Evolutionary conservation across 805 yeast genomes (phyloP).

Genomic region (Lipomyces oligophaga): DNA sequence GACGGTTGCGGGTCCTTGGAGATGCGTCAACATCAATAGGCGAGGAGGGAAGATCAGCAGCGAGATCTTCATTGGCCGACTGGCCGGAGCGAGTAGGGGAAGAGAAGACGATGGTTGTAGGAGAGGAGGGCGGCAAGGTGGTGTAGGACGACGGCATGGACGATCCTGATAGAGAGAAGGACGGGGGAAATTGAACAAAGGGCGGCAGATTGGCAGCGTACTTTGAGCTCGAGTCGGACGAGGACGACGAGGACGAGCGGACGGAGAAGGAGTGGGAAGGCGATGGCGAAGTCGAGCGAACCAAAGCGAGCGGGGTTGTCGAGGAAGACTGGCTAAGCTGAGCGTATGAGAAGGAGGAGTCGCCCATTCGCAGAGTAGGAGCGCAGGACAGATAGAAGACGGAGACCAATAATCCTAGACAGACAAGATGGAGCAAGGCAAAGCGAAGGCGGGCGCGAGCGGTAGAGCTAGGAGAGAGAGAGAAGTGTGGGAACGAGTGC

Average conservation of each 20-base stretch:
- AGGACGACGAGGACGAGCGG: not conserved
- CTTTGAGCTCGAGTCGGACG: too few relatives aligned
- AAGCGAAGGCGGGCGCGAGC: not conserved
- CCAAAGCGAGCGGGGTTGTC: too few relatives aligned
- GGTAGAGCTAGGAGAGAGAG: not conserved
- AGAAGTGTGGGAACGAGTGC: not conserved
- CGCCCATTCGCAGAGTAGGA: too few relatives aligned
- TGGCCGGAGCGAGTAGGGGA: slow-evolving; percentile 3
- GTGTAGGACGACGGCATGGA: slow-evolving; percentile 1
- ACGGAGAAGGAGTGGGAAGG: slow-evolving; percentile 1
- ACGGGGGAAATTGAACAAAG: too few relatives aligned
- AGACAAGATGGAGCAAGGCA: too few relatives aligned
- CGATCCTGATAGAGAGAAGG: not conserved
- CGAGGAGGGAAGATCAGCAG: too few relatives aligned
- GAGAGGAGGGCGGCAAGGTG: slow-evolving; percentile 3
- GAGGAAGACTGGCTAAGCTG: not conserved
- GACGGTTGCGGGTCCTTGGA: not conserved
- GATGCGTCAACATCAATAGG: not conserved
- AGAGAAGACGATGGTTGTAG: slow-evolving; percentile 6
- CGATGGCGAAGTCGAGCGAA: slow-evolving; percentile 6
- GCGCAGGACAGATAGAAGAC: too few relatives aligned
- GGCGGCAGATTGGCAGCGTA: too few relatives aligned
- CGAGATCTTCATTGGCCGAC: not conserved
- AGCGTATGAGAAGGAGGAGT: slow-evolving; percentile 5
- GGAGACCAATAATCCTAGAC: too few relatives aligned